Evolutionary conservation across 73 alveolate genomes (phyloP).

Genomic region (Diophrys appendiculata): DNA sequence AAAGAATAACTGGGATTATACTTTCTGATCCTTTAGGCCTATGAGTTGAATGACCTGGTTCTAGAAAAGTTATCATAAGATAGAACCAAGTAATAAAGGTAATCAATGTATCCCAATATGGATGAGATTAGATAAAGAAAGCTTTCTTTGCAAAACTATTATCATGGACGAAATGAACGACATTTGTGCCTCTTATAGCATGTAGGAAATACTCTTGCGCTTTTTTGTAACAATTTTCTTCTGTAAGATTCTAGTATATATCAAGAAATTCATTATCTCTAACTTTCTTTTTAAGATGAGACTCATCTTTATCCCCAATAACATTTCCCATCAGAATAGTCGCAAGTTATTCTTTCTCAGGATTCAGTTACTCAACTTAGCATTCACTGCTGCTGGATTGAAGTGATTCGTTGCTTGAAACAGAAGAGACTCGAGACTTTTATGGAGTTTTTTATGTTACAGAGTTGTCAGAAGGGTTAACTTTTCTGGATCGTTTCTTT

Average conservation of each 20-base stretch:
- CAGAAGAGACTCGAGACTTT: too few species aligned
- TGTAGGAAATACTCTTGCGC: constrained; percentile 5
- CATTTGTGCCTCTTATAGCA: not conserved
- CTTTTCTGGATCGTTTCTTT: too few species aligned
- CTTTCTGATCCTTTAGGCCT: not conserved
- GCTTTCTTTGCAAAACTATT: not conserved
- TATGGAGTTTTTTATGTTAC: too few species aligned
- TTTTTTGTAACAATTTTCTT: not conserved
- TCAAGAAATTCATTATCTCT: not conserved
- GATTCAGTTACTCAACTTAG: too few species aligned
- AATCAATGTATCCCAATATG: not conserved
- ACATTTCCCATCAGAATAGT: not conserved
- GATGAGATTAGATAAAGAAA: constrained; percentile 8
- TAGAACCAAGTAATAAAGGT: constrained; percentile 15
- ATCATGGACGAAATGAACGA: constrained; percentile 4
- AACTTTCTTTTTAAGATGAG: not conserved
- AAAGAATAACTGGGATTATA: not conserved
- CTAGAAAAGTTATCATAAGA: constrained; percentile 16
- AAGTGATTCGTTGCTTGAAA: too few species aligned
- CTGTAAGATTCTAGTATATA: not conserved
- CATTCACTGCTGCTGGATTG: too few species aligned
- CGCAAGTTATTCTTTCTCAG: not conserved
- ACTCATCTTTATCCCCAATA: not conserved
- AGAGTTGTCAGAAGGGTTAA: too few species aligned
- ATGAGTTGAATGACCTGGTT: constrained; percentile 16